Evolutionary conservation across 2,329 filamentous ascomycete genomes (phyloP).

Genomic region (Colletotrichum agaves): DNA sequence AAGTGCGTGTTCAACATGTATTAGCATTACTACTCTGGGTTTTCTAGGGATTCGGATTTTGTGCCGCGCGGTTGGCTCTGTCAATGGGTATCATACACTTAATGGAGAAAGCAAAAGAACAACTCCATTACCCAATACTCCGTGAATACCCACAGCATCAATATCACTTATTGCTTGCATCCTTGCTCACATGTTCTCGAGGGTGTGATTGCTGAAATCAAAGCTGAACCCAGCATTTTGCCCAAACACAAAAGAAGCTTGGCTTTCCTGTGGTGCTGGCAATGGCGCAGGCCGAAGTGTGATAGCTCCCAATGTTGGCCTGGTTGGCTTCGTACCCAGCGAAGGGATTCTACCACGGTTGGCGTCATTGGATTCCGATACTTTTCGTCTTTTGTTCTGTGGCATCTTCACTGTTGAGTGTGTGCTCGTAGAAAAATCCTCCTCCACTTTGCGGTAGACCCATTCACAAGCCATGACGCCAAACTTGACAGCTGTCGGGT

Average conservation of each 20-base stretch:
- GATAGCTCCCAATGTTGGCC: neutral
- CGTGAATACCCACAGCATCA: neutral
- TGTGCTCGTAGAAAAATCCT: neutral
- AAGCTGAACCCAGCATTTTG: neutral
- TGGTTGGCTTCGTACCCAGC: neutral
- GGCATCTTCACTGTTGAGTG: neutral
- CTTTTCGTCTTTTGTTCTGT: constrained; percentile 14
- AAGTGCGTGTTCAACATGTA: neutral
- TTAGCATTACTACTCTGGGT: constrained; percentile 11
- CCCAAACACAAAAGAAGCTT: constrained; percentile 8
- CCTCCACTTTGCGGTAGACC: constrained; percentile 27
- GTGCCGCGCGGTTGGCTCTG: neutral
- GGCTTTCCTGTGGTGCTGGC: neutral
- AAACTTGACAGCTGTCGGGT: constrained; percentile 53
- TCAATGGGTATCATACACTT: neutral
- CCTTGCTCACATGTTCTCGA: neutral
- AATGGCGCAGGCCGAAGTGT: neutral
- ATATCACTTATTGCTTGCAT: neutral
- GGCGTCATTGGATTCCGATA: neutral
- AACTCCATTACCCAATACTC: neutral
- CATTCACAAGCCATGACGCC: constrained; percentile 56
- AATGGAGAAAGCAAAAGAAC: neutral
- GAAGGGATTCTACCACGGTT: neutral
- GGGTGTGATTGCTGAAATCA: neutral
- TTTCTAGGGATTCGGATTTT: neutral